Percentiles rank a stretch among this genome's conserved stretches.
Evolutionary conservation across 2,329 filamentous ascomycete genomes (phyloP).

Genomic region (Catunica adiposa): DNA sequence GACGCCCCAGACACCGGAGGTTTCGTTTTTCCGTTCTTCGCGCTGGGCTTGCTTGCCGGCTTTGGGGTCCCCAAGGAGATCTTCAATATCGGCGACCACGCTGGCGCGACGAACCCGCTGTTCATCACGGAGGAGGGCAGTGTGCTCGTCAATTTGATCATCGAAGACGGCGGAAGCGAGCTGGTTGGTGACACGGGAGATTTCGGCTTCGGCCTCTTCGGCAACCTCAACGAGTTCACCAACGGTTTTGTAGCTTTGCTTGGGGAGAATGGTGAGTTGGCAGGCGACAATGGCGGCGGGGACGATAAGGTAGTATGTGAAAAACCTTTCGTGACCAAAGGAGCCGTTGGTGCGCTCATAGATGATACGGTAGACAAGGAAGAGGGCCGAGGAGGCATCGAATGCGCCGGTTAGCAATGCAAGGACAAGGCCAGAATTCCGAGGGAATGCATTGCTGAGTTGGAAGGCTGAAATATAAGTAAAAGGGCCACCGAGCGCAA

Average conservation of each 20-base stretch:
- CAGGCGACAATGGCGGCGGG: constrained; percentile 48
- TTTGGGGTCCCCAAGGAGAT: constrained; percentile 48
- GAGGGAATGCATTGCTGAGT: constrained; percentile 68
- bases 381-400: constrained; percentile 65
- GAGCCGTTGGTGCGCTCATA: constrained; percentile 40
- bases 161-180: constrained; percentile 23
- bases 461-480: constrained; percentile 74
- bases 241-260: constrained; percentile 65
- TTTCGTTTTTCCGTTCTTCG: constrained; percentile 53
- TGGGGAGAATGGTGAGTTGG: constrained; percentile 57
- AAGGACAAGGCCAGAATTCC: constrained; percentile 60
- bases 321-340: constrained; percentile 53
- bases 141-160: constrained; percentile 43
- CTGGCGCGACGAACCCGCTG: constrained; percentile 44
- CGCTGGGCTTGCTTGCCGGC: constrained; percentile 46
- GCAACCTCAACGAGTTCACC: constrained; percentile 65
- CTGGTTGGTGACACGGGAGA: constrained; percentile 18
- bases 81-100: constrained; percentile 54
- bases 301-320: constrained; percentile 54
- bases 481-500: constrained; percentile 65
- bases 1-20: constrained; percentile 70
- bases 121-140: constrained; percentile 36
- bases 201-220: constrained; percentile 31
- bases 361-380: constrained; percentile 55
- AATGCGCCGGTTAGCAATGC: constrained; percentile 69